A percentile compares a stretch with the other conserved stretches of the same genome.
phyloP scores from a whole-genome alignment of 768 basidiomycete genomes.

The Mrakia gelida region DNA sequence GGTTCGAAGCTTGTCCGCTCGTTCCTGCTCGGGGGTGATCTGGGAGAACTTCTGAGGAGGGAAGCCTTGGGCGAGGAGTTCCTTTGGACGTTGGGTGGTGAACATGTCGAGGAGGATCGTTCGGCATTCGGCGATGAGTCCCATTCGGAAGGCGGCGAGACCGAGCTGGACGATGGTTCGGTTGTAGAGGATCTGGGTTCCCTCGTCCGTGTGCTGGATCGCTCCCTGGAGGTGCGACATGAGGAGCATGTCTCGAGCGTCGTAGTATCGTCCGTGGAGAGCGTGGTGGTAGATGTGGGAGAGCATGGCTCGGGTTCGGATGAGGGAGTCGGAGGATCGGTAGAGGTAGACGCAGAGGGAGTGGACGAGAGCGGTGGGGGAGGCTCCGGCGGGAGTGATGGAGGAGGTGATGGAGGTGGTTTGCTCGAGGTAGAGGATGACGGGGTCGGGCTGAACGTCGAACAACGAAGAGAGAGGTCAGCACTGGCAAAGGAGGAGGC shows the following conservation, averaged over 20 bases:
- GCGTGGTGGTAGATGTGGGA: conserved; percentile 97
- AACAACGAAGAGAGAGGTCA: neutral
- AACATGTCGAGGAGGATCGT: conserved; percentile 91
- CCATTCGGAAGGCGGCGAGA: conserved; percentile 91
- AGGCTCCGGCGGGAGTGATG: conserved; percentile 54
- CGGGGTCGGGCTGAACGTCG: conserved; percentile 75
- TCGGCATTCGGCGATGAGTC: conserved; percentile 90
- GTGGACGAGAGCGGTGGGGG: conserved; percentile 76
- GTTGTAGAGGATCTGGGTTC: conserved; percentile 96
- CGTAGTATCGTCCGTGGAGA: conserved; percentile 92
- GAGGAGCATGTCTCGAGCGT: conserved; percentile 92
- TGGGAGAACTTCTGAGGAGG: conserved; percentile 84
- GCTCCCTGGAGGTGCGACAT: conserved; percentile 99
- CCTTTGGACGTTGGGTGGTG: conserved; percentile 92
- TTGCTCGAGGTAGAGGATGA: conserved; percentile 82
- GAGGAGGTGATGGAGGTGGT: conserved; percentile 55
- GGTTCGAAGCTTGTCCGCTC: conserved; percentile 89
- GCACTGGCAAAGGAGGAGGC: neutral
- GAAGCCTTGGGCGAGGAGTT: conserved; percentile 91
- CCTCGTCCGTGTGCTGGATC: conserved; percentile 90
- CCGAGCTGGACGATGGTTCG: conserved; percentile 95
- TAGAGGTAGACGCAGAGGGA: conserved; percentile 87
- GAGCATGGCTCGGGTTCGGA: conserved; percentile 94
- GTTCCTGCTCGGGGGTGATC: conserved; percentile 90
- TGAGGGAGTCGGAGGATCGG: conserved; percentile 80